These are phyloP conservation scores for Rhizophagus sp. DNA, from an alignment of 192 early-diverging fungal genomes.

Conservation along the genomic window DNA sequence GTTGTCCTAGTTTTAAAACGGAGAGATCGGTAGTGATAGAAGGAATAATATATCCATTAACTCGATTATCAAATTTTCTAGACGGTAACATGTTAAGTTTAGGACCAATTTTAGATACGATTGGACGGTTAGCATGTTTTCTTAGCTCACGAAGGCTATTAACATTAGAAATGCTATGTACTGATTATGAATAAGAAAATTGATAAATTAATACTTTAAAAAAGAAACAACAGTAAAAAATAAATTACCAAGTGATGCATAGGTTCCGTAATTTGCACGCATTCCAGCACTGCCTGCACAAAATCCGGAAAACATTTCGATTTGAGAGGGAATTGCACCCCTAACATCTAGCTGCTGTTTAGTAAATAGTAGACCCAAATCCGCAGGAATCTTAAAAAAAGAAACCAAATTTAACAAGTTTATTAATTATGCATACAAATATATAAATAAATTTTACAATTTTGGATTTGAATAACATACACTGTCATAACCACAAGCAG, in stretches of 20 bases:
- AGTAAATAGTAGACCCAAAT: slow-evolving; percentile 61
- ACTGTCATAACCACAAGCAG: slow-evolving; percentile 88
- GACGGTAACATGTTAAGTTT: slow-evolving; percentile 46
- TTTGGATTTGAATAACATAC: slow-evolving; percentile 58
- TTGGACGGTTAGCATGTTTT: slow-evolving; percentile 41
- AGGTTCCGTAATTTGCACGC: slow-evolving; percentile 62
- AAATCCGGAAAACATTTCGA: slow-evolving; percentile 64
- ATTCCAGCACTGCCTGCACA: slow-evolving; percentile 50
- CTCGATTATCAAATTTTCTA: slow-evolving; percentile 49
- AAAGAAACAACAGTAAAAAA: neutral
- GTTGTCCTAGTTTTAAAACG: slow-evolving; percentile 53
- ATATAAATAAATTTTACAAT: neutral
- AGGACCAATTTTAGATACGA: slow-evolving; percentile 50
- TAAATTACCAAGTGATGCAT: slow-evolving; percentile 55
- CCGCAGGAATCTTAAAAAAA: slow-evolving; percentile 58
- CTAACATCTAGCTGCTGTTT: slow-evolving; percentile 50
- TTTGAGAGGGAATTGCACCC: slow-evolving; percentile 46
- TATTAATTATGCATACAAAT: neutral
- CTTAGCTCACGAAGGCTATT: slow-evolving; percentile 48
- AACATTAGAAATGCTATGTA: slow-evolving; percentile 48
- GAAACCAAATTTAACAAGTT: slow-evolving; percentile 6
- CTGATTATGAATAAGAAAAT: slow-evolving; percentile 28
- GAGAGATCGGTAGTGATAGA: slow-evolving; percentile 57
- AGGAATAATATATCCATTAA: slow-evolving; percentile 51
- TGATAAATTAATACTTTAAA: slow-evolving; percentile 21